Conservation (phyloP, 2,329 filamentous ascomycete genomes). For the Mariannaea elegans region DNA sequence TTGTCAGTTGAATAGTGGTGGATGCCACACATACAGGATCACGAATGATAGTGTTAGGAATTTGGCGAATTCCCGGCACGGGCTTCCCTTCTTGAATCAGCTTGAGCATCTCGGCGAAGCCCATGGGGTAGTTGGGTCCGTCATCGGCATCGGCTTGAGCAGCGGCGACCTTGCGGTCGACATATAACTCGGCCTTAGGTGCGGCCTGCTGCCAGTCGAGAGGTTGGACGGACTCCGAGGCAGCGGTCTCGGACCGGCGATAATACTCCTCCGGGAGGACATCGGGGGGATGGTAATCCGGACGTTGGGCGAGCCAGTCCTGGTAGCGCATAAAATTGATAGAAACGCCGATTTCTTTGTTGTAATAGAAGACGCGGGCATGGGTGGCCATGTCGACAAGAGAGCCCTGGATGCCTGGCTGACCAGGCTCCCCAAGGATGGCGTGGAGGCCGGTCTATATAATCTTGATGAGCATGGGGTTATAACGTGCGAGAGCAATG, state of each 20-base stretch:
- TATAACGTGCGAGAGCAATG: background rate
- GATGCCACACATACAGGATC: conserved; percentile 65
- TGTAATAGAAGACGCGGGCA: conserved; percentile 74
- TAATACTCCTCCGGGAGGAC: conserved; percentile 48
- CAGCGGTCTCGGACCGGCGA: conserved; percentile 13
- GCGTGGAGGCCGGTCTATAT: conserved; percentile 66
- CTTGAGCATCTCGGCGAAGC: conserved; percentile 86
- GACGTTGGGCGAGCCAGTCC: conserved; percentile 61
- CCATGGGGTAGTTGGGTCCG: conserved; percentile 78
- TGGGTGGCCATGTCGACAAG: conserved; percentile 68
- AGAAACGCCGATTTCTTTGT: conserved; percentile 56
- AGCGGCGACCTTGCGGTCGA: conserved; percentile 49
- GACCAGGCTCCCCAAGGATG: conserved; percentile 66
- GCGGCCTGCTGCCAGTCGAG: conserved; percentile 61
- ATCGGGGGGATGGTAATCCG: conserved; percentile 46
- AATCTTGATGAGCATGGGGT: conserved; percentile 1
- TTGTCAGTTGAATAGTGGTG: background rate
- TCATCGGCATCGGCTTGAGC: conserved; percentile 38
- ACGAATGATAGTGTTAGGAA: conserved; percentile 80
- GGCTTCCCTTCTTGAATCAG: conserved; percentile 84
- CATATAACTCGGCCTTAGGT: conserved; percentile 56
- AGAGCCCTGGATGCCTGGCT: conserved; percentile 55
- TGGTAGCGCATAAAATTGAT: conserved; percentile 76
- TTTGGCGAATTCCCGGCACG: conserved; percentile 87
- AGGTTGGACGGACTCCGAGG: conserved; percentile 16